Evolutionary conservation across 2,329 filamentous ascomycete species (phyloP).

Genomic region (Emmonsiellopsis sp.): DNA sequence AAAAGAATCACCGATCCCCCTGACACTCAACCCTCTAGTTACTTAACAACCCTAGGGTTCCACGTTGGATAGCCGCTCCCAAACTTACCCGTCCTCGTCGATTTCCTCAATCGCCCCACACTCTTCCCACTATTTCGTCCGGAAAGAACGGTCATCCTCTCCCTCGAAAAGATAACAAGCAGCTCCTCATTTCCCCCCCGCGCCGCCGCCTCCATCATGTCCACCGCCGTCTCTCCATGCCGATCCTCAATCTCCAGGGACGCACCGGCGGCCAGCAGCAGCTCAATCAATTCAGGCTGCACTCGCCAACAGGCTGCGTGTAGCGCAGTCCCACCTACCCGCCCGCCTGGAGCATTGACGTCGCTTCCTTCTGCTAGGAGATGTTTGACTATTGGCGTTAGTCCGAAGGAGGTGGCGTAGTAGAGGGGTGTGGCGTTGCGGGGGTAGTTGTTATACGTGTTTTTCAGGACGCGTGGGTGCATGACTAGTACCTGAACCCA

Average conservation of each 20-base stretch:
- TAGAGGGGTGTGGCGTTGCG: not conserved
- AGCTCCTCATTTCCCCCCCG: not conserved
- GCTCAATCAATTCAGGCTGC: not conserved
- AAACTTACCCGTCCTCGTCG: not conserved
- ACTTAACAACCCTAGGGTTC: not conserved
- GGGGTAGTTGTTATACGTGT: not conserved
- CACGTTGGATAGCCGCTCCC: not conserved
- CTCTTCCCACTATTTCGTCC: not conserved
- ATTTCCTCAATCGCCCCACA: not conserved
- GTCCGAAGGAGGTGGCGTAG: conserved; percentile 3
- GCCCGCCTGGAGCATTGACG: not conserved
- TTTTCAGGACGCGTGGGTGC: not conserved
- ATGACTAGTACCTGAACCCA: conserved; percentile 3
- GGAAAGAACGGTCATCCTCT: not conserved
- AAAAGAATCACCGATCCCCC: too few relatives aligned
- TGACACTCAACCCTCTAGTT: too few relatives aligned
- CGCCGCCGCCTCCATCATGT: not conserved
- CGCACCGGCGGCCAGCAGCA: not conserved
- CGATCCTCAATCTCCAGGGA: not conserved
- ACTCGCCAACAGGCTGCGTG: conserved; percentile 2
- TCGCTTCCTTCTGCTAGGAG: not conserved
- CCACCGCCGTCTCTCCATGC: not conserved
- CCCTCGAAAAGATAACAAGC: not conserved
- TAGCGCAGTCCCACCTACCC: not conserved
- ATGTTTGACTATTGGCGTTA: not conserved